Percentiles rank a stretch among this genome's conserved stretches.
Conservation (phyloP, 2,329 filamentous ascomycete species). For the Diaporthe nobilis region DNA sequence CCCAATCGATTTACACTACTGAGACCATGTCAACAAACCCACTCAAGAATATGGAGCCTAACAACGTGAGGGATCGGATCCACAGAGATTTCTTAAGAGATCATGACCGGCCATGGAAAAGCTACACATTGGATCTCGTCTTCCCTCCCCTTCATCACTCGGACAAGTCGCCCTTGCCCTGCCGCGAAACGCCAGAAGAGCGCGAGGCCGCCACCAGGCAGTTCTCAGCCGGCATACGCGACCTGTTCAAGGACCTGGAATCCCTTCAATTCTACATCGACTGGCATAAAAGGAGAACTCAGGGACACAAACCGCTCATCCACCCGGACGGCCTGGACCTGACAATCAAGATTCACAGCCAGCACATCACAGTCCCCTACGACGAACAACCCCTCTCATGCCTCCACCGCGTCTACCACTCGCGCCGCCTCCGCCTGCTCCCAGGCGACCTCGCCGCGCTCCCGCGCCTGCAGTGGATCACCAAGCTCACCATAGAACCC, state of each 20-base stretch:
- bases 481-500: background rate
- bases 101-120: background rate
- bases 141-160: constrained; percentile 35
- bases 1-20: background rate
- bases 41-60: background rate
- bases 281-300: background rate
- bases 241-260: constrained; percentile 36
- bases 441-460: background rate
- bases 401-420: constrained; percentile 13
- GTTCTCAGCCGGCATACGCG: constrained; percentile 43
- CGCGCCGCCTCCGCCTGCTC: constrained; percentile 6
- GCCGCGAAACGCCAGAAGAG: constrained; percentile 41
- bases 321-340: constrained; percentile 39
- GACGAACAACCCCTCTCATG: background rate
- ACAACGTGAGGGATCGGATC: background rate
- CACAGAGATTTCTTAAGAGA: background rate
- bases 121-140: background rate
- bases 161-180: constrained; percentile 36
- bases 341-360: background rate
- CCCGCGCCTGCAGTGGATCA: background rate
- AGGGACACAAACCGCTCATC: constrained; percentile 20
- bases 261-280: constrained; percentile 7
- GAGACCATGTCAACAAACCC: background rate
- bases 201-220: constrained; percentile 42
- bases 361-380: constrained; percentile 1